Conservation (phyloP, 176 grass and related monocot species). For the Puccinellia tenuiflora region DNA sequence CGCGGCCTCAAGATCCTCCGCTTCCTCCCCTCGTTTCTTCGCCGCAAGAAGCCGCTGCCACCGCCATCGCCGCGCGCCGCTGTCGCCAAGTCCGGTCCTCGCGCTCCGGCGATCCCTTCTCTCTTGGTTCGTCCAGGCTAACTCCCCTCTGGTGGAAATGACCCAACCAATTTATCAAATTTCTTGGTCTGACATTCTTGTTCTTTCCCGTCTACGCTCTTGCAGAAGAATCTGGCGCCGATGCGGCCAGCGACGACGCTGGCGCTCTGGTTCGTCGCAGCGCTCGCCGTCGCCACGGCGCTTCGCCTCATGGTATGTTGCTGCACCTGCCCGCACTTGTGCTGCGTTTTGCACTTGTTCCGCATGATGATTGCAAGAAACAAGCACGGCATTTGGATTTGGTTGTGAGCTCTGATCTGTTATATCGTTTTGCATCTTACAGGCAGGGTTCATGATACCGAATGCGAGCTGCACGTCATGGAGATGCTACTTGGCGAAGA, state of each 20-base stretch:
- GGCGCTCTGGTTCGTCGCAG: slow-evolving; percentile 8
- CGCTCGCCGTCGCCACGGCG: slow-evolving; percentile 1
- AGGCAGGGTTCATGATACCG: background rate
- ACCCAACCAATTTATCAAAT: too few relatives aligned
- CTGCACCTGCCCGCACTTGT: background rate
- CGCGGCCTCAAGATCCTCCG: background rate
- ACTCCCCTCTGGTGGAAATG: background rate
- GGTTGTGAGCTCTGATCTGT: background rate
- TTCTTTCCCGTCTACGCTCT: background rate
- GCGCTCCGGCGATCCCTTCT: background rate
- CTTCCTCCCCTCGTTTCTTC: background rate
- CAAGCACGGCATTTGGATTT: background rate
- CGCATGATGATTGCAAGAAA: background rate
- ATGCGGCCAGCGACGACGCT: background rate
- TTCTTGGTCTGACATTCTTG: background rate
- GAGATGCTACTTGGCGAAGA: slow-evolving; percentile 12
- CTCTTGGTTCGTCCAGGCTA: background rate
- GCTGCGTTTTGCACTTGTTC: background rate
- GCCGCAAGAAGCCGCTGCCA: background rate
- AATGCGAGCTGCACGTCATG: background rate
- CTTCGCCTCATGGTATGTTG: background rate
- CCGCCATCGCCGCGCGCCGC: background rate
- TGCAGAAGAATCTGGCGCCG: background rate
- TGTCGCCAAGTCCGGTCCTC: background rate
- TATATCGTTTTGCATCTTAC: background rate